phyloP scores from a whole-genome alignment of 352 stramenopile genomes.

The Globisporangium orthogonon region DNA sequence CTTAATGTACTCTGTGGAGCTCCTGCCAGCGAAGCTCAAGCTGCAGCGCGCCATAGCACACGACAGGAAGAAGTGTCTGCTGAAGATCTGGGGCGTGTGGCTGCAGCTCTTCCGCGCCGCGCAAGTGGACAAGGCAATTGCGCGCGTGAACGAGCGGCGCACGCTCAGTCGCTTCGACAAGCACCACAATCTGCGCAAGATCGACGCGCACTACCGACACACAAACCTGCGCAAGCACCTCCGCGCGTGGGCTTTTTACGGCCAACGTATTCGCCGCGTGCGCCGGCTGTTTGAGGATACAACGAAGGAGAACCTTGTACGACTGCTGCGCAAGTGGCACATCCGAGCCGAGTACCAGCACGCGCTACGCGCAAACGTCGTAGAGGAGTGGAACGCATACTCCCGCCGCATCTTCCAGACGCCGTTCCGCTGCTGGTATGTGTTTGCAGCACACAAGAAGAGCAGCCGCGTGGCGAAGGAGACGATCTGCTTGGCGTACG shows the following conservation, averaged over 20 bases:
- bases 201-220: conserved; percentile 55
- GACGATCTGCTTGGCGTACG: conserved; percentile 62
- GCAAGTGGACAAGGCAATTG: conserved; percentile 57
- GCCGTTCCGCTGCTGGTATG: conserved; percentile 68
- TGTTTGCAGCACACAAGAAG: conserved; percentile 30
- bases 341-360: conserved; percentile 54
- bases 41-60: conserved; percentile 23
- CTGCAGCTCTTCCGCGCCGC: conserved; percentile 34
- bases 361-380: conserved; percentile 29
- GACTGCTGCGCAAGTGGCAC: conserved; percentile 41
- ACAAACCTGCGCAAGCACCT: conserved; percentile 50
- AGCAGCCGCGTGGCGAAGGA: conserved; percentile 40
- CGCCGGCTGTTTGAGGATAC: conserved; percentile 59
- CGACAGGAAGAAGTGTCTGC: conserved; percentile 25
- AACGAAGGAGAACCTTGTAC: conserved; percentile 31
- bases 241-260: conserved; percentile 39
- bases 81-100: conserved; percentile 30
- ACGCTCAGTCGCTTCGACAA: conserved; percentile 66
- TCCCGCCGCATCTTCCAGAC: conserved; percentile 59
- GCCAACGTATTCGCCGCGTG: conserved; percentile 45
- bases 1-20: conserved; percentile 33
- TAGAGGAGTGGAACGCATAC: conserved; percentile 62
- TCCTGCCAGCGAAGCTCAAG: conserved; percentile 39
- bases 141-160: conserved; percentile 33
- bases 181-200: conserved; percentile 61